Percentiles rank a stretch among this genome's conserved stretches.
These are phyloP conservation scores for Aspergillus uvarum DNA, from an alignment of 2,329 filamentous ascomycete genomes.

Conservation along the genomic window DNA sequence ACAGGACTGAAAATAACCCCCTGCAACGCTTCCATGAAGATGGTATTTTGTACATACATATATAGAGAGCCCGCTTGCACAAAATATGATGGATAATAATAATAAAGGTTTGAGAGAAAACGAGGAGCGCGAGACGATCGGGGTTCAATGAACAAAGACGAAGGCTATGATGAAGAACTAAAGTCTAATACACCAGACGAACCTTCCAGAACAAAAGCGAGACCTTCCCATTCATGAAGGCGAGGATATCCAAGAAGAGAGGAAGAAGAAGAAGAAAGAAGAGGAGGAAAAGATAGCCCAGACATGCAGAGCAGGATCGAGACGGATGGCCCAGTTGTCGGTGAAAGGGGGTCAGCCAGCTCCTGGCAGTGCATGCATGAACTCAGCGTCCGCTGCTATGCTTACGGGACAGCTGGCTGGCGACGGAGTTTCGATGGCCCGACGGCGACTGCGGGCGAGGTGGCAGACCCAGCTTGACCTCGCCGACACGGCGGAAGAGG, in stretches of 20 bases:
- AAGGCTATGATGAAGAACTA: constrained; percentile 13
- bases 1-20: background rate
- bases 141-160: background rate
- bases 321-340: background rate
- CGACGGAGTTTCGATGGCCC: constrained; percentile 39
- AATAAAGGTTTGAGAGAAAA: background rate
- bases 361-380: background rate
- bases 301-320: constrained; percentile 8
- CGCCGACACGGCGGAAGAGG: constrained; percentile 78
- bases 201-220: constrained; percentile 16
- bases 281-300: constrained; percentile 3
- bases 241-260: constrained; percentile 31
- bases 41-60: constrained; percentile 16
- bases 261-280: constrained; percentile 13
- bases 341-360: background rate
- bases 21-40: constrained; percentile 6
- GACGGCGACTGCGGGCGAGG: constrained; percentile 28
- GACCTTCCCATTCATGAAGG: constrained; percentile 22
- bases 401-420: constrained; percentile 31
- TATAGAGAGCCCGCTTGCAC: background rate
- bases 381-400: constrained; percentile 29
- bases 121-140: background rate
- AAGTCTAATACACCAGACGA: constrained; percentile 24
- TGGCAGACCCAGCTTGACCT: constrained; percentile 60
- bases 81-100: background rate